These are phyloP conservation scores for Psidium friedrichsthalianum DNA, from an alignment of 345 rosid genomes.

Conservation along the genomic window DNA sequence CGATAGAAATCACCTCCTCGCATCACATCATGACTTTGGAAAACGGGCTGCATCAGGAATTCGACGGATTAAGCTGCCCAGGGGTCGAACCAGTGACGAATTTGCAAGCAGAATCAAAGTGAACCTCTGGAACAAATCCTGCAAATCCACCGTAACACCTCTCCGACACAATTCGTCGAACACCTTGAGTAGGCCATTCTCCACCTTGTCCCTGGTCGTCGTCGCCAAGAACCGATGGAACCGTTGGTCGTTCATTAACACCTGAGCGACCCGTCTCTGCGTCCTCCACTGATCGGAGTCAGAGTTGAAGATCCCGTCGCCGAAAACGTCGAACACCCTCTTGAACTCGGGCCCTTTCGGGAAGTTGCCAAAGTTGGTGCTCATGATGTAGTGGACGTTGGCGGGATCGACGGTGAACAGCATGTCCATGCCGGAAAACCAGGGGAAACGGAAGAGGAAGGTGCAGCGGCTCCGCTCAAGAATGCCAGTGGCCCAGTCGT, in stretches of 20 bases:
- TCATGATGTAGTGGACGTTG: slow-evolving; percentile 46
- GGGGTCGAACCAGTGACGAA: slow-evolving; percentile 36
- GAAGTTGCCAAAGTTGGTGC: slow-evolving; percentile 39
- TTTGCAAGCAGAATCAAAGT: slow-evolving; percentile 29
- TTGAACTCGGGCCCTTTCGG: slow-evolving; percentile 51
- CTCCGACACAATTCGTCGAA: slow-evolving; percentile 24
- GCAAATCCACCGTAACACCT: slow-evolving; percentile 21
- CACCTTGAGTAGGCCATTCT: slow-evolving; percentile 29
- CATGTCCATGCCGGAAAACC: slow-evolving; percentile 19
- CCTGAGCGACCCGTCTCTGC: slow-evolving; percentile 28
- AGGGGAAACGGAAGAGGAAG: slow-evolving; percentile 25
- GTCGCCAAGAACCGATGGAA: slow-evolving; percentile 21
- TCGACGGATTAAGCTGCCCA: slow-evolving; percentile 20
- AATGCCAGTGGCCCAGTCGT: slow-evolving; percentile 16
- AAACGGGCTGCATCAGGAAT: slow-evolving; percentile 20
- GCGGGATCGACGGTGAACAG: slow-evolving; percentile 39
- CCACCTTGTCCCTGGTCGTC: slow-evolving; percentile 20
- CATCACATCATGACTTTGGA: slow-evolving; percentile 26
- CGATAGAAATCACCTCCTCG: slow-evolving; percentile 38
- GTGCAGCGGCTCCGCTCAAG: slow-evolving; percentile 12
- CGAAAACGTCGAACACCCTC: slow-evolving; percentile 38
- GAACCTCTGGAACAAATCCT: slow-evolving; percentile 37
- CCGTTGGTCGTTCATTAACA: slow-evolving; percentile 12
- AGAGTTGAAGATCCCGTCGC: slow-evolving; percentile 45
- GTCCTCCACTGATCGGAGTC: slow-evolving; percentile 36